These are phyloP conservation scores for Paspalum vaginatum DNA, from an alignment of 176 grass and related monocot genomes.

Conservation along the genomic window DNA sequence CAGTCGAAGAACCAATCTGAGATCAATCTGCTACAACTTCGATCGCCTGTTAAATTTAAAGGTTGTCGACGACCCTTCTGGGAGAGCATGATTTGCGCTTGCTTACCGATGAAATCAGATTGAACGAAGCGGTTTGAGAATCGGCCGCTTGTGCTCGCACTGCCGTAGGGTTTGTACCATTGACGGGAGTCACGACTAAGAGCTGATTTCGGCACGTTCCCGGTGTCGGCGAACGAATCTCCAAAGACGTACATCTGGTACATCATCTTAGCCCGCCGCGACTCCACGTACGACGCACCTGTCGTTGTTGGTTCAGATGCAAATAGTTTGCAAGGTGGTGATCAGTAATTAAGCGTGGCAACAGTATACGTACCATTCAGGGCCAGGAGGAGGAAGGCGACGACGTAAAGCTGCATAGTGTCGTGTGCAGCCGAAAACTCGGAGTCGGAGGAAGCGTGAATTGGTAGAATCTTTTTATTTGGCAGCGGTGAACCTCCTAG, in stretches of 20 bases:
- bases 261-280: background rate
- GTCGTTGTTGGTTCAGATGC: too few species aligned
- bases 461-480: too few species aligned
- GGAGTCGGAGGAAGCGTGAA: too few species aligned
- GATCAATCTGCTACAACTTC: background rate
- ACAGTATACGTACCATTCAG: too few species aligned
- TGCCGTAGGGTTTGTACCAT: constrained; percentile 43
- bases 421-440: too few species aligned
- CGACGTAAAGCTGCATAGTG: too few species aligned
- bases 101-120: constrained; percentile 32
- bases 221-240: constrained; percentile 36
- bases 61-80: too few species aligned
- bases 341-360: too few species aligned
- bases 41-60: too few species aligned
- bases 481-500: too few species aligned
- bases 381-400: too few species aligned
- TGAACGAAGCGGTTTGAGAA: constrained; percentile 40
- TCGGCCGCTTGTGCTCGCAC: background rate
- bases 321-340: too few species aligned
- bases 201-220: constrained; percentile 5
- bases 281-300: background rate
- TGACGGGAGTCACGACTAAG: background rate
- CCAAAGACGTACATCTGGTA: constrained; percentile 36
- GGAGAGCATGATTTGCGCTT: background rate
- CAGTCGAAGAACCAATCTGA: background rate